These are phyloP conservation scores for Fusarium pseudoanthophilum DNA, from an alignment of 2,329 filamentous ascomycete species.

Conservation along the genomic window DNA sequence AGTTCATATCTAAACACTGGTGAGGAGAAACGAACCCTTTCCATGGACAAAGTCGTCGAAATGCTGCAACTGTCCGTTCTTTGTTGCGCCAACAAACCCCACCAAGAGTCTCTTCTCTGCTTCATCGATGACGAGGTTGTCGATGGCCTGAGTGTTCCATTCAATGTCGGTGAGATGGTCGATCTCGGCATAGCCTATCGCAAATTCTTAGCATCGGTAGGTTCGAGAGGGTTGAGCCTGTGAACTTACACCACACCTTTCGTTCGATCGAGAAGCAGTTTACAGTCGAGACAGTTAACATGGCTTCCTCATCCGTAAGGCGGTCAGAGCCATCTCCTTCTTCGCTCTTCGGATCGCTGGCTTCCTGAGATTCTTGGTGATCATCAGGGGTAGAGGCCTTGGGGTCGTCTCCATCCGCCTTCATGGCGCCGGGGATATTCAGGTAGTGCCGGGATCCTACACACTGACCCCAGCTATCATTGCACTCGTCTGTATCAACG, in stretches of 20 bases:
- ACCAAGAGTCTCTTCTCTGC: slow-evolving; percentile 6
- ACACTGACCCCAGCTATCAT: no score
- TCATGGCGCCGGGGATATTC: no score
- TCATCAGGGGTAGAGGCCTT: not conserved
- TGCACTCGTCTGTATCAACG: not conserved
- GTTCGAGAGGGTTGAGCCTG: no score
- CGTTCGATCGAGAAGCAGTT: slow-evolving; percentile 4
- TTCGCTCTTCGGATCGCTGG: not conserved
- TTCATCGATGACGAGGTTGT: slow-evolving; percentile 2
- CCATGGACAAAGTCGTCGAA: not conserved
- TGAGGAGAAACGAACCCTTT: not conserved
- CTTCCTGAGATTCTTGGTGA: not conserved
- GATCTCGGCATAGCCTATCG: no score
- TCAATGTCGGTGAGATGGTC: not conserved
- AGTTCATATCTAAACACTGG: not conserved
- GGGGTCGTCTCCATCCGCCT: not conserved
- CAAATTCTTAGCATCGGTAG: no score
- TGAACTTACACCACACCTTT: not conserved
- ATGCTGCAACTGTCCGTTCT: not conserved
- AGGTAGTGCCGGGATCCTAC: not conserved
- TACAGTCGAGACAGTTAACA: slow-evolving; percentile 2
- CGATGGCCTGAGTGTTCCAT: not conserved
- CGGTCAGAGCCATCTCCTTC: no score
- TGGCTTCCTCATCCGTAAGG: slow-evolving; percentile 15
- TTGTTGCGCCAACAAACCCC: not conserved